Base-by-base conservation (phyloP, 2,329 filamentous ascomycete genomes). In the Septoria petroselini region DNA sequence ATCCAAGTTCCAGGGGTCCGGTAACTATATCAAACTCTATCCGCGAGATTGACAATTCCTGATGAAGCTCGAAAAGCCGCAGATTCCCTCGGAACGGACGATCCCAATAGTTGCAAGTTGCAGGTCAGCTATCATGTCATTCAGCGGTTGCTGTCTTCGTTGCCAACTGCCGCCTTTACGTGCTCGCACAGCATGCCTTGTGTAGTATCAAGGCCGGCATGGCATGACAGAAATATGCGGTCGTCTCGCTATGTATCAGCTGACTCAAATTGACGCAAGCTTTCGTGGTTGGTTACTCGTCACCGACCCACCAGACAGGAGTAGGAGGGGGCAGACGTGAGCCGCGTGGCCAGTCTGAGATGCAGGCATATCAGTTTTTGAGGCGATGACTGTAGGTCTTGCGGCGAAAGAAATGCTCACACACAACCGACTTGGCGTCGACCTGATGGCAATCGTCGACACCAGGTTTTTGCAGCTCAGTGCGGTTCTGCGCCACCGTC, bases 381-480 rank as follows among this genome's bases (percentile, higher is more conserved):
- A 27, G 23, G 23, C 23, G 23, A 27, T 5, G 5, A 27, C 9
- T 27, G 23, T 27, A 5, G 23, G 5, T 27, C 7, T 41, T 15
- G 21, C 39, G 5, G 18, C 15, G 11, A 2, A 31, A 44, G 42
- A 14, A 34, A 27, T 45, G 31, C n/a, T n/a, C n/a, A n/a, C 14
- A 38, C 23, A 8, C 19, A 21, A n/a, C 27, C n/a, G 30, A 25
- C 42, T 45, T 45, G 42, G 42, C 42, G 27, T 45, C 31, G 37
- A 45, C 42, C 31, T 19, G 31, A 27, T 31, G 42, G 42, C 19
- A 19, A 17, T 18, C 21, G 21, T 45, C 21, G 33, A 31, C 14
- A 8, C 21, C 15, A 23, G 25, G 15, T 18, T 15, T 21, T n/a
- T 11, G 29, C 18, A n/a, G 27, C 18, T 18, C 19, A 18, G 30